Evolutionary conservation across 2,329 filamentous ascomycete species (phyloP).

Genomic region (Colletotrichum liriopes): DNA sequence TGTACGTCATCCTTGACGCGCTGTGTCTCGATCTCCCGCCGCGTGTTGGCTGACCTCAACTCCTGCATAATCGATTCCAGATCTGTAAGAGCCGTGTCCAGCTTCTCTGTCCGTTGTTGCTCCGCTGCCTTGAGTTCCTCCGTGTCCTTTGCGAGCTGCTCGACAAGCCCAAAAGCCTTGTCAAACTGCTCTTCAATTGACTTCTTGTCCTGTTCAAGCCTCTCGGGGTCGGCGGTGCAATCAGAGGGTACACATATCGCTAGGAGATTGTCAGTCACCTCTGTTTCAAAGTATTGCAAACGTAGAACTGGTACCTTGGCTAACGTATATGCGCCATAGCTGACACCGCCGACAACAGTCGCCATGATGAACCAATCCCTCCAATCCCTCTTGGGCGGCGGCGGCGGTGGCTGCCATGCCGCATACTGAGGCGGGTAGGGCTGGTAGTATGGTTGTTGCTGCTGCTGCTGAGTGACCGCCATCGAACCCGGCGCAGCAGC

Average conservation of each 20-base stretch:
- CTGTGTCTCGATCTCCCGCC: constrained; percentile 89
- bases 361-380: constrained; percentile 99
- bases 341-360: constrained; percentile 89
- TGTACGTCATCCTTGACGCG: constrained; percentile 90
- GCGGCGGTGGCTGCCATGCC: constrained; percentile 72
- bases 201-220: constrained; percentile 94
- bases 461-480: constrained; percentile 61
- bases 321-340: constrained; percentile 90
- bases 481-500: constrained; percentile 56
- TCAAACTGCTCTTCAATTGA: constrained; percentile 94
- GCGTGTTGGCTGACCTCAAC: constrained; percentile 84
- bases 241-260: constrained; percentile 92
- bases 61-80: constrained; percentile 87
- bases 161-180: constrained; percentile 89
- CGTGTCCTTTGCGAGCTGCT: constrained; percentile 93
- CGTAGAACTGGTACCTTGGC: constrained; percentile 76
- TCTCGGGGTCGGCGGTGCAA: constrained; percentile 93
- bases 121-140: constrained; percentile 90
- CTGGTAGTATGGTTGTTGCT: constrained; percentile 60
- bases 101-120: constrained; percentile 83
- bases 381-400: constrained; percentile 89
- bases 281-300: not conserved
- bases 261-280: constrained; percentile 56
- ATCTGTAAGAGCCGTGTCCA: constrained; percentile 86
- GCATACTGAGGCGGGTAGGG: constrained; percentile 66